Base-by-base conservation (phyloP, 768 basidiomycete species). In the Pulveroboletus sp. region DNA sequence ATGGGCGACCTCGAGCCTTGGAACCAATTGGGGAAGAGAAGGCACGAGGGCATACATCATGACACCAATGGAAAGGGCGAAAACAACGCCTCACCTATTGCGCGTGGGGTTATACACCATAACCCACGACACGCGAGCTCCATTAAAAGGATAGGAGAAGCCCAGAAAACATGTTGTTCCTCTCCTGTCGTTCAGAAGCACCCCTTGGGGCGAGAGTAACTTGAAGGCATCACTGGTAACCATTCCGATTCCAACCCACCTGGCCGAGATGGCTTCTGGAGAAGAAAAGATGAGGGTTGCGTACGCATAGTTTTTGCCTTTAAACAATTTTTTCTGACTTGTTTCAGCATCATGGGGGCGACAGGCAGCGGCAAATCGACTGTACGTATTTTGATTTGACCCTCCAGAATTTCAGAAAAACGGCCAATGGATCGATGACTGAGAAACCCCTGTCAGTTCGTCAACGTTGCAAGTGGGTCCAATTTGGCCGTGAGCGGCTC, bases 291-390 rank as follows among this genome's bases (percentile, higher is more conserved):
- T 49, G 57, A 61, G 57, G 33, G 53, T 61, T n/a, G 57, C 49
- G 59, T 60, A 51, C 50, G 59, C 37, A 23, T 16, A 17, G 10
- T 11, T 5, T 4, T 7, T 10, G 25, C 25, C 27, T 11, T 29
- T n/a, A n/a, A n/a, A n/a, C n/a, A n/a, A n/a, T n/a, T 11, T 25
- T 33, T 23, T 47, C 44, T 63, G 21, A 60, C 21, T 23, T 40
- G 25, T 21, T 2, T 44, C 33, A 61, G 60, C 19, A 12, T 61
- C 36, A 63, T 61, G 61, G 60, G 60, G 27, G 50, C 60, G 12
- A 61, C 60, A 0, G 59, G 59, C 12, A 61, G 59, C 23, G 60
- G 60, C 11, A 61, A 61, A 24, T 63, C 60, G 2, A 60, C 60
- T 4, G 60, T 61, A 47, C 10, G 60, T 48, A 40, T 23, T 31